Evolutionary conservation across 192 early-diverging fungal genomes (phyloP).

Genomic region (Obelidium mucronatum): DNA sequence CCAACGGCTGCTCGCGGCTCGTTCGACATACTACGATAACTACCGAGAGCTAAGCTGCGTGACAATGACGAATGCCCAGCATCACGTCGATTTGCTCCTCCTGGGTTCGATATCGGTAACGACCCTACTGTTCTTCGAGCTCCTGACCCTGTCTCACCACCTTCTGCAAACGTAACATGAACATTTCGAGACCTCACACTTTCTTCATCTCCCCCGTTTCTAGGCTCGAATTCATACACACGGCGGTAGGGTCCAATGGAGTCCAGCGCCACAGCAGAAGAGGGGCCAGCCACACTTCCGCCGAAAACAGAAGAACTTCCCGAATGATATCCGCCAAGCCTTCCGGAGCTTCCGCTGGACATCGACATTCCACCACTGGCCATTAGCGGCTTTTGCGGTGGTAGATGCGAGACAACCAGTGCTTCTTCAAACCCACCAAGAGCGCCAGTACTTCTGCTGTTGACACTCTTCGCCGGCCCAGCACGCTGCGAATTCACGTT

Average conservation of each 20-base stretch:
- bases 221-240: slow-evolving; percentile 49
- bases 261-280: slow-evolving; percentile 9
- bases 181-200: slow-evolving; percentile 14
- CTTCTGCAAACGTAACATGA: slow-evolving; percentile 4
- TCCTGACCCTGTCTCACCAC: not conserved
- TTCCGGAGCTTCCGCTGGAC: slow-evolving; percentile 3
- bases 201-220: slow-evolving; percentile 9
- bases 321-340: not conserved
- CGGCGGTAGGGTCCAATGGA: slow-evolving; percentile 53
- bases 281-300: not conserved
- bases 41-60: too few relatives aligned
- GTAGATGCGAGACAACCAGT: not conserved
- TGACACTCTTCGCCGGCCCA: not conserved
- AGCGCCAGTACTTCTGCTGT: not conserved
- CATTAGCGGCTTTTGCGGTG: slow-evolving; percentile 29
- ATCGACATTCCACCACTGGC: slow-evolving; percentile 22
- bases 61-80: too few relatives aligned
- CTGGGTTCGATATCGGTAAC: too few relatives aligned
- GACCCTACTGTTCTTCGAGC: not conserved
- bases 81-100: too few relatives aligned
- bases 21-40: not conserved
- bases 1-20: too few relatives aligned
- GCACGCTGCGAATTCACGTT: not conserved
- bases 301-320: not conserved
- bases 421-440: not conserved